Evolutionary conservation across 2,329 filamentous ascomycete species (phyloP).

Genomic region (Aspergillus calidoustus): DNA sequence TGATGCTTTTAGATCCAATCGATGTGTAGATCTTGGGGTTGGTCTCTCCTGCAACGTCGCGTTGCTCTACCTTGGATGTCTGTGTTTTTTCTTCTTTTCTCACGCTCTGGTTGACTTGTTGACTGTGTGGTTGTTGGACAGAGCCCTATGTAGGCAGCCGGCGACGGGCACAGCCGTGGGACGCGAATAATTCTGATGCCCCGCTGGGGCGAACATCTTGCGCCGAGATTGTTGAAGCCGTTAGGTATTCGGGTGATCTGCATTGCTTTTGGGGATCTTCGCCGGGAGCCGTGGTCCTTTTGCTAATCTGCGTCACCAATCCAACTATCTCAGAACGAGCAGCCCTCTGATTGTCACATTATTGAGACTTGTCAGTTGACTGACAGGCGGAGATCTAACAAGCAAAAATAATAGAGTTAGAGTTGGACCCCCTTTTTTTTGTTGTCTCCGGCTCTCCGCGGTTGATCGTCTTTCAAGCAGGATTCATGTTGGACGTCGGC

Average conservation of each 20-base stretch:
- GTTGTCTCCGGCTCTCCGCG: neutral
- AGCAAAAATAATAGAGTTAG: constrained; percentile 10
- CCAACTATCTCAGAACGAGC: constrained; percentile 5
- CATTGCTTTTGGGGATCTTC: neutral
- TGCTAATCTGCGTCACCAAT: constrained; percentile 7
- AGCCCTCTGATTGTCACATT: constrained; percentile 3
- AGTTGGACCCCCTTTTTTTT: constrained; percentile 1
- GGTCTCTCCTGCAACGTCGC: constrained; percentile 9
- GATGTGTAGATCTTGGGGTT: constrained; percentile 4
- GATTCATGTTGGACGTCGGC: constrained; percentile 18
- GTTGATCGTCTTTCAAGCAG: constrained; percentile 14
- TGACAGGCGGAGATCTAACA: constrained; percentile 14
- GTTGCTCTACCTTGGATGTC: neutral
- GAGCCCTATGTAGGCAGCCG: constrained; percentile 38
- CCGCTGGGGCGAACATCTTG: neutral
- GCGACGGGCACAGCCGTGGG: constrained; percentile 20
- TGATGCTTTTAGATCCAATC: constrained; percentile 8
- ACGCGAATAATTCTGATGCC: constrained; percentile 11
- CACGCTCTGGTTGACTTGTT: neutral
- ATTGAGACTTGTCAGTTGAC: constrained; percentile 25
- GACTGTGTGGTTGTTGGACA: constrained; percentile 15
- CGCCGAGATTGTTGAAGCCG: neutral
- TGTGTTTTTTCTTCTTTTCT: neutral
- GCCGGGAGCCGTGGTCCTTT: neutral
- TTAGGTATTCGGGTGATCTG: neutral